These are phyloP conservation scores for Nematocida displodere DNA, from an alignment of 371 early-diverging fungal species.

Conservation along the genomic window DNA sequence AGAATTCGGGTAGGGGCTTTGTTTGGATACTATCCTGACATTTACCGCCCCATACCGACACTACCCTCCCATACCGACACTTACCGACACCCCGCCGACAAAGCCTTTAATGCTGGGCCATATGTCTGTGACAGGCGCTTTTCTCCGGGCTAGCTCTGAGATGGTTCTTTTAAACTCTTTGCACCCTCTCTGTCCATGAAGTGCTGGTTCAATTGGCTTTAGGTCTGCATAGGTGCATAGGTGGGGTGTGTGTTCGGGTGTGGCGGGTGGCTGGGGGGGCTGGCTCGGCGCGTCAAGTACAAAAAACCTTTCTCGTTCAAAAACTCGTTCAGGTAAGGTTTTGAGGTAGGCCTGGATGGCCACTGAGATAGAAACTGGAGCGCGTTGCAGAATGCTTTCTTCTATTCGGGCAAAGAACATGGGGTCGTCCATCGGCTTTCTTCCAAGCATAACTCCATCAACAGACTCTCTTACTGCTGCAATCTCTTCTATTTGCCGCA, in stretches of 20 bases:
- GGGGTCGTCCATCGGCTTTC: constrained; percentile 60
- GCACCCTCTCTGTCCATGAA: constrained; percentile 53
- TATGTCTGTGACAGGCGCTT: too few species aligned
- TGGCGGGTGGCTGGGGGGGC: neutral
- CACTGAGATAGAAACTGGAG: neutral
- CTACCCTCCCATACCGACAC: too few species aligned
- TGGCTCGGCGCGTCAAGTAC: neutral
- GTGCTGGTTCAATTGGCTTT: constrained; percentile 51
- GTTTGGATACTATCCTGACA: neutral
- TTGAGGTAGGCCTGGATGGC: neutral
- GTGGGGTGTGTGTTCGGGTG: neutral
- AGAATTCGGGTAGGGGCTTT: too few species aligned
- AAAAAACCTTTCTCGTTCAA: neutral
- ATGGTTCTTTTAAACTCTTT: constrained; percentile 54
- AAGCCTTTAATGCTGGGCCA: too few species aligned
- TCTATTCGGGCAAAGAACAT: constrained; percentile 58
- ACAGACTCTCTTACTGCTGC: constrained; percentile 7
- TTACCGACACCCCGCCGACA: too few species aligned
- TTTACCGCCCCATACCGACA: neutral
- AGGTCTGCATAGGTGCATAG: constrained; percentile 30
- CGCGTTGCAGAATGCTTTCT: neutral
- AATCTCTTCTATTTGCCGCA: constrained; percentile 62
- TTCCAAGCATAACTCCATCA: constrained; percentile 66
- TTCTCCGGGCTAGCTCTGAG: neutral
- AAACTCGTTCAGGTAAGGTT: neutral